phyloP scores from a whole-genome alignment of 495 filamentous ascomycete genomes.

The Aspergillus egyptiacus region DNA sequence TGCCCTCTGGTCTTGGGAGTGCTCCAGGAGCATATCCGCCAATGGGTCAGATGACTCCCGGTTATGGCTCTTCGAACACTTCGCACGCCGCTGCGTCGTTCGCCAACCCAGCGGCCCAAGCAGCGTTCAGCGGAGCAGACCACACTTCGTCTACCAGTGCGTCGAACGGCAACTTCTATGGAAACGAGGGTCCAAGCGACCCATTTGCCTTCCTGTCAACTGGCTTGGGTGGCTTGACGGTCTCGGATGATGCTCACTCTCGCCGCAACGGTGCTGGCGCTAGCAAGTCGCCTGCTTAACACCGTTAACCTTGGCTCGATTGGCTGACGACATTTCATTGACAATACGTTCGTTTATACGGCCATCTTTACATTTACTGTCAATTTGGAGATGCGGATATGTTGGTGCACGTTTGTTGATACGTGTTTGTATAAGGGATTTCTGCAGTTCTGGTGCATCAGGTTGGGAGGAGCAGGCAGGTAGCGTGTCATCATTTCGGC shows the following conservation, averaged over 20 bases:
- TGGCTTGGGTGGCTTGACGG: slow-evolving; percentile 72
- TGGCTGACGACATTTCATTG: slow-evolving; percentile 11
- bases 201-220: slow-evolving; percentile 87
- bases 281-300: slow-evolving; percentile 47
- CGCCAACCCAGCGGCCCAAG: slow-evolving; percentile 87
- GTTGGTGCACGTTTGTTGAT: slow-evolving; percentile 59
- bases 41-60: slow-evolving; percentile 65
- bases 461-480: slow-evolving; percentile 48
- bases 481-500: slow-evolving; percentile 38
- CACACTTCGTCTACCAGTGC: slow-evolving; percentile 54
- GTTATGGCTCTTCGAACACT: slow-evolving; percentile 56
- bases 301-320: not conserved
- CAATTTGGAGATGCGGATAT: slow-evolving; percentile 41
- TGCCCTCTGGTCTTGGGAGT: slow-evolving; percentile 84
- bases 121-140: slow-evolving; percentile 81
- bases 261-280: slow-evolving; percentile 64
- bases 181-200: slow-evolving; percentile 60
- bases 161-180: slow-evolving; percentile 52
- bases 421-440: slow-evolving; percentile 48
- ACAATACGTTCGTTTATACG: slow-evolving; percentile 9
- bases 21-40: slow-evolving; percentile 75
- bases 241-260: slow-evolving; percentile 69
- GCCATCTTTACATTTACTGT: slow-evolving; percentile 20
- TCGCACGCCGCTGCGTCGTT: slow-evolving; percentile 83
- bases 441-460: slow-evolving; percentile 46